These are phyloP conservation scores for Aspergillus cejpii DNA, from an alignment of 2,329 filamentous ascomycete species.

Conservation along the genomic window DNA sequence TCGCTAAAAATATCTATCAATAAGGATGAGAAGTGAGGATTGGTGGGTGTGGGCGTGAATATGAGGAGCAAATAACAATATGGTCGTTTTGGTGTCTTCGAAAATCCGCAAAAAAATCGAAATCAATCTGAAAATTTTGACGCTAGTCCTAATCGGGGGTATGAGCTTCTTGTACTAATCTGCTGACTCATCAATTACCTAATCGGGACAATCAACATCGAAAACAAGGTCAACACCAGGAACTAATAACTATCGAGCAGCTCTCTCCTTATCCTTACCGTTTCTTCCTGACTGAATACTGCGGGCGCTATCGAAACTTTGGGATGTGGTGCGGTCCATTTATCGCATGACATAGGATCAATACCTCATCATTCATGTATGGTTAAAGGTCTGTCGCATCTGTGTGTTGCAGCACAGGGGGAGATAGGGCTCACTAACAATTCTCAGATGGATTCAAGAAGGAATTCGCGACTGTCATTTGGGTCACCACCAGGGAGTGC, in stretches of 20 bases:
- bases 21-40: slow-evolving; percentile 8
- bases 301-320: not conserved
- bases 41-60: slow-evolving; percentile 13
- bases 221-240: slow-evolving; percentile 16
- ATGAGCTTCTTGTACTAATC: slow-evolving; percentile 14
- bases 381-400: not conserved
- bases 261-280: not conserved
- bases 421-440: slow-evolving; percentile 3
- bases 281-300: not conserved
- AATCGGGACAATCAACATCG: slow-evolving; percentile 11
- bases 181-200: slow-evolving; percentile 21
- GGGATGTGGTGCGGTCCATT: not conserved
- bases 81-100: slow-evolving; percentile 8
- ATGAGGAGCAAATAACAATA: slow-evolving; percentile 17
- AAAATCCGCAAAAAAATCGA: slow-evolving; percentile 23
- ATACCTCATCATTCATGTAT: not conserved
- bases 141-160: slow-evolving; percentile 27
- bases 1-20: slow-evolving; percentile 5
- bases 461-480: slow-evolving; percentile 51
- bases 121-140: slow-evolving; percentile 34
- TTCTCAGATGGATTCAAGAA: slow-evolving; percentile 32
- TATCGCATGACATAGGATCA: not conserved
- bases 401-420: not conserved
- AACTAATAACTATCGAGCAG: not conserved
- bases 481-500: slow-evolving; percentile 55